Evolutionary conservation across 2,329 filamentous ascomycete species (phyloP), one percentile per base, ranked within the genome.

Genomic region (Nigrospora sphaerica): DNA sequence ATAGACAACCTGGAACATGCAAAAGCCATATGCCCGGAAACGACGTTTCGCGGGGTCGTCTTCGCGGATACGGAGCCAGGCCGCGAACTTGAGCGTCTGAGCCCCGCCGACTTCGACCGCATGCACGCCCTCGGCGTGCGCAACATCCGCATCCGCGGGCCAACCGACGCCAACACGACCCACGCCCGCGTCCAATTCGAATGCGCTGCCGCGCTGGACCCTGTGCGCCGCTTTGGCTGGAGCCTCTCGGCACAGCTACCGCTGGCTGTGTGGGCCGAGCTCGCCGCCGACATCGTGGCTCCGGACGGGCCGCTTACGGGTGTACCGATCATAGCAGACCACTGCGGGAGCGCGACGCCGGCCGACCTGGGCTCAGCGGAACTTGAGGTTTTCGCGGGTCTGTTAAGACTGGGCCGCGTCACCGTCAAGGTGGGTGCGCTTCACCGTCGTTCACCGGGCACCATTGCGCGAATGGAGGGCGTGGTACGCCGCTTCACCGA

Each of bases 231-330:
- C 1, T 33, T 33, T 28, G 40, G 40, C 12, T 42, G 40, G 40
- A 42, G 40, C 40, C 40, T 42, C 40, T 42, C 40, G 31, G 40
- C 32, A 13, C 40, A 42, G 40, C 40, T 42, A 9, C 16, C 40
- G n/a, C 28, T 34, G 40, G 31, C 31, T 32, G 34, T 42, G 40
- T 42, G 40, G 40, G 40, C 40, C 16, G 40, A 17, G 31, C 7
- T 34, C 14, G 40, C 40, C 40, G 40, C 40, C 40, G 40, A 34
- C 11, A 32, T 34, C 10, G 12, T 33, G 31, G 16, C 34, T 7
- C 31, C 32, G 13, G 16, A 42, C 16, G 40, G 34, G 13, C 12
- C 18, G 40, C 40, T 42, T 23, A 7, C 16, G 6, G 12, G 3
- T 10, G 40, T 42, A 14, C 40, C 31, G 12, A 33, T 42, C 31